A percentile compares a stretch with the other conserved stretches of the same genome.
Conservation (phyloP, 345 rosid species). For the Ceriops zippeliana region DNA sequence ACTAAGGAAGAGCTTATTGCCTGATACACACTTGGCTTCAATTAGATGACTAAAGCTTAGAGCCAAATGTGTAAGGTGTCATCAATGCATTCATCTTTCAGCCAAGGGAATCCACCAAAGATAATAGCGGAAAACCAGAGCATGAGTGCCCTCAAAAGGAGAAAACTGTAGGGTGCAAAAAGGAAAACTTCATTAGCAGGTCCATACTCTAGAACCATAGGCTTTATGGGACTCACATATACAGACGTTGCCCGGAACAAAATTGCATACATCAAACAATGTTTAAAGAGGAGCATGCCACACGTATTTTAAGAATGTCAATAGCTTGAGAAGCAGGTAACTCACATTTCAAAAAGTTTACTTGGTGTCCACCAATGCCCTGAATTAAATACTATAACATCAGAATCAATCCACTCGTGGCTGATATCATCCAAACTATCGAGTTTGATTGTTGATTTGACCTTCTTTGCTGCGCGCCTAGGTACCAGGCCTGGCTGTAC, state of each 20-base stretch:
- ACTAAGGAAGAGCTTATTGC: too few species aligned
- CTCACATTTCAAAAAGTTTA: conserved; percentile 73
- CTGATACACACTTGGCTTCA: not conserved
- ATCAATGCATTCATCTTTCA: conserved; percentile 1
- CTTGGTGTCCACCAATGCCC: conserved; percentile 79
- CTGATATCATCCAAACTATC: conserved; percentile 58
- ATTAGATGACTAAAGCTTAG: not conserved
- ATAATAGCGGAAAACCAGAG: not conserved
- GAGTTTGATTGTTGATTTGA: conserved; percentile 48
- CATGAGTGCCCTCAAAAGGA: not conserved
- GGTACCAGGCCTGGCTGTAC: conserved; percentile 52
- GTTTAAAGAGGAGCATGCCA: not conserved
- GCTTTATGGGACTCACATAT: too few species aligned
- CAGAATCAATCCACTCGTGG: conserved; percentile 70
- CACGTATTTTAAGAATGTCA: not conserved
- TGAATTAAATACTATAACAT: conserved; percentile 58
- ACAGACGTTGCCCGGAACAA: not conserved
- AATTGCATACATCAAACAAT: not conserved
- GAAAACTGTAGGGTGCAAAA: not conserved
- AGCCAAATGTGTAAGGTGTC: not conserved
- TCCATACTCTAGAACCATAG: too few species aligned
- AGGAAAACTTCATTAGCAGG: not conserved
- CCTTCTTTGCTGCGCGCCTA: conserved; percentile 58
- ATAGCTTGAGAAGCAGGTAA: not conserved
- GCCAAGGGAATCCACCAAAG: not conserved